Evolutionary conservation across 768 basidiomycete species (phyloP).

Genomic region (Mrakia hoshinonis): DNA sequence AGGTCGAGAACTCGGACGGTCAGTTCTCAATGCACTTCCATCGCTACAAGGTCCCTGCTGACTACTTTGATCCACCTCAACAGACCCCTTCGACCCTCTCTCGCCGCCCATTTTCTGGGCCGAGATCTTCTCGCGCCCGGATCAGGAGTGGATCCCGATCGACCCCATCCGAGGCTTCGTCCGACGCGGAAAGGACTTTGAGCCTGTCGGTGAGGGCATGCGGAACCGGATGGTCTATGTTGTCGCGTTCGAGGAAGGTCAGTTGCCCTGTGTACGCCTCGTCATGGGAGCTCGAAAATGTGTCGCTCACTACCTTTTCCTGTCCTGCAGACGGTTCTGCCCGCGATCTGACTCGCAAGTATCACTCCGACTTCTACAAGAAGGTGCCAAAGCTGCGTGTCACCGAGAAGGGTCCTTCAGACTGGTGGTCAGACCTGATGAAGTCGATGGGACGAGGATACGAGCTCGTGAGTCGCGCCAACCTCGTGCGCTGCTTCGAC

Average conservation of each 20-base stretch:
- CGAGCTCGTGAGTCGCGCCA: slow-evolving; percentile 55
- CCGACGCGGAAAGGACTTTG: slow-evolving; percentile 71
- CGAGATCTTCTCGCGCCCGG: slow-evolving; percentile 88
- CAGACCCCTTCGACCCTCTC: slow-evolving; percentile 29
- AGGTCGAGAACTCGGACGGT: background rate
- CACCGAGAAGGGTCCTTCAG: slow-evolving; percentile 45
- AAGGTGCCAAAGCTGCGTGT: slow-evolving; percentile 48
- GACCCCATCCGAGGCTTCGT: slow-evolving; percentile 76
- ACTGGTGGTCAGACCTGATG: slow-evolving; percentile 79
- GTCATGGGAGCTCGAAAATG: no score
- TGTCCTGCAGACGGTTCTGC: slow-evolving; percentile 61
- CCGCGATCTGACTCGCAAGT: slow-evolving; percentile 82
- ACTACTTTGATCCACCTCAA: background rate
- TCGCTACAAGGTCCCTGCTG: no score
- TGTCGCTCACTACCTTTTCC: background rate
- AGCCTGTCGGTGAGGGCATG: slow-evolving; percentile 49
- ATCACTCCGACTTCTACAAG: slow-evolving; percentile 69
- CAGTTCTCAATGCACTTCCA: background rate
- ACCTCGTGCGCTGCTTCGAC: background rate
- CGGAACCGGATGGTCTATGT: slow-evolving; percentile 91
- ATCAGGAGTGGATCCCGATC: slow-evolving; percentile 83
- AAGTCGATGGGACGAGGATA: slow-evolving; percentile 61
- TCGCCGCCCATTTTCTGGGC: slow-evolving; percentile 89
- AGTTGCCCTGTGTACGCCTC: slow-evolving; percentile 15
- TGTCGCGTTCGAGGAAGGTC: slow-evolving; percentile 75